These are phyloP conservation scores for Quercus cerris DNA, from an alignment of 306 rosid genomes.

Conservation along the genomic window DNA sequence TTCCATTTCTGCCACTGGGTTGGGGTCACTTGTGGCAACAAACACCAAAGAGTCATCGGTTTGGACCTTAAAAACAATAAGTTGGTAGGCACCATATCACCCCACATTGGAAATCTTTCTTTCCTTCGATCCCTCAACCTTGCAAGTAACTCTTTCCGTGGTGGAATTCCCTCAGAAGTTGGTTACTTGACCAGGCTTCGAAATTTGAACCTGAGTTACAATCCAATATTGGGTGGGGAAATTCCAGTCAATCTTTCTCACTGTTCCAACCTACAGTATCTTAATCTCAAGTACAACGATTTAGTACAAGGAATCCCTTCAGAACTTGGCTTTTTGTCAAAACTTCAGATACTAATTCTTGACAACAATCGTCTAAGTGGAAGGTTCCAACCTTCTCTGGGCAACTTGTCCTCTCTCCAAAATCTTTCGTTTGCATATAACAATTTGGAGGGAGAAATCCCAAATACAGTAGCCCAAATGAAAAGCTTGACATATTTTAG, in stretches of 20 bases:
- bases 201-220: not conserved
- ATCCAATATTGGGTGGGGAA: not conserved
- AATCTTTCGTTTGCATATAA: accelerated
- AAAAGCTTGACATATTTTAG: too few species aligned
- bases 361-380: accelerated
- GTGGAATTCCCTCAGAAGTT: not conserved
- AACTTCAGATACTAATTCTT: not conserved
- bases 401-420: too few species aligned
- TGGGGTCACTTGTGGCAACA: constrained; percentile 6
- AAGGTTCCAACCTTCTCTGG: too few species aligned
- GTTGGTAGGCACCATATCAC: constrained; percentile 3
- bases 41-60: constrained; percentile 5
- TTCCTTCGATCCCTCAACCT: too few species aligned
- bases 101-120: constrained; percentile 5
- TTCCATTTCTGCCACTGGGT: constrained; percentile 12
- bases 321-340: not conserved
- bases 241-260: not conserved
- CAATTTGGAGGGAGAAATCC: too few species aligned
- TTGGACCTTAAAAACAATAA: not conserved
- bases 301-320: not conserved
- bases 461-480: too few species aligned
- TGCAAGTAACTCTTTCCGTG: not conserved
- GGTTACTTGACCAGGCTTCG: not conserved
- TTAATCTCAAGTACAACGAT: not conserved
- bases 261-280: not conserved